Base-by-base conservation (phyloP, 129 eudicot species). In the Kitagawia praeruptora region DNA sequence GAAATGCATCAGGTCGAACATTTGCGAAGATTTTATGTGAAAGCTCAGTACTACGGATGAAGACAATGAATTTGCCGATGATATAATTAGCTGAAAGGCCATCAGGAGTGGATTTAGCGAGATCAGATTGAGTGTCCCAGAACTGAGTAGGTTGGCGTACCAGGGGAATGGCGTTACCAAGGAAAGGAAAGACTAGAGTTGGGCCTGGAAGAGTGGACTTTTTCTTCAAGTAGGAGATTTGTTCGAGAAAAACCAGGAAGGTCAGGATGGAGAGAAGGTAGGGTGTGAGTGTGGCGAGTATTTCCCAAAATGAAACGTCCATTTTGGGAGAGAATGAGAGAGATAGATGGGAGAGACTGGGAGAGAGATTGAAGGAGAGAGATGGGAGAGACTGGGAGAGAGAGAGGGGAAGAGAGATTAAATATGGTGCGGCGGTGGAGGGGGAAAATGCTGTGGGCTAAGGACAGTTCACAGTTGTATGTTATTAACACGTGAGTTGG, bases 1-100 rank as follows among this genome's bases (percentile, higher is more conserved):
- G 98, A 78, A 93, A 93, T 4, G 92, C 98, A 51, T 93, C 97
- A 0, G 90, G 96, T 0, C 93, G 88, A 9, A 93, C 96, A 77
- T 93, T 93, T 4, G 90, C 87, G 85, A 93, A 93, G 78, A 93
- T 44, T 75, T 87, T 91, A 44, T 88, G 98, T 0, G 96, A 89
- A 2, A 89, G 84, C 2, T 93, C 97, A 14, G 97, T 80, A 49
- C 87, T 82, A 4, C 87, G 85, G 31, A 91, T 83, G 85, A 91
- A 93, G 63, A 93, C 75, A n/a, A 93, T 91, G 85, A 86, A 93
- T n/a, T 80, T 83, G 11, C 98, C 98, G 70, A 91, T 85, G 2
- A 93, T 85, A 78, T 93, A 93, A 71, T 93, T 93, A 49, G 85
- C 89, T 46, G 97, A 93, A 64, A 91, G 74, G 38, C 98, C 98